Conservation (phyloP, 2,329 filamentous ascomycete genomes). For the Pseudogymnoascus pannorum region DNA sequence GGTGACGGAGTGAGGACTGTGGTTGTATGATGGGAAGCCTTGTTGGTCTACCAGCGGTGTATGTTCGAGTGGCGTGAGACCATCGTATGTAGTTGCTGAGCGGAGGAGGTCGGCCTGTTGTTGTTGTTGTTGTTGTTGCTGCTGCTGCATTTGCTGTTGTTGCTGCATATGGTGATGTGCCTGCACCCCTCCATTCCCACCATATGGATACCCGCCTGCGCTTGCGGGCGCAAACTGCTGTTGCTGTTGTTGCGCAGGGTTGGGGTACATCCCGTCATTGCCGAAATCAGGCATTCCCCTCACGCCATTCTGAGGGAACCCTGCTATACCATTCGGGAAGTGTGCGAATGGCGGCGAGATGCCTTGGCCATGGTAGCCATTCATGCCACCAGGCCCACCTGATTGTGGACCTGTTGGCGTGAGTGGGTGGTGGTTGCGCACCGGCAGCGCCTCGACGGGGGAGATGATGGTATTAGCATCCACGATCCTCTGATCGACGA, state of each 20-base stretch:
- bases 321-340: not conserved
- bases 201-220: not conserved
- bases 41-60: not conserved
- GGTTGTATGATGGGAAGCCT: not conserved
- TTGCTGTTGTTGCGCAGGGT: not conserved
- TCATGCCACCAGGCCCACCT: not conserved
- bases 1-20: not conserved
- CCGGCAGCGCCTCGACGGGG: constrained; percentile 49
- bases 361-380: not conserved
- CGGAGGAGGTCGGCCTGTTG: not conserved
- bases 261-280: not conserved
- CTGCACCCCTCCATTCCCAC: not conserved
- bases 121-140: not conserved
- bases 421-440: constrained; percentile 31
- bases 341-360: not conserved
- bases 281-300: not conserved
- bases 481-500: constrained; percentile 47
- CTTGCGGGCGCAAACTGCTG: not conserved
- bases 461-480: constrained; percentile 59
- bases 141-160: not conserved
- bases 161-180: not conserved
- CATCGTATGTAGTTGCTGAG: not conserved
- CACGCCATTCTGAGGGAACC: not conserved
- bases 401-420: not conserved
- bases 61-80: not conserved